A percentile compares a stretch with the other conserved stretches of the same genome.
Evolutionary conservation across 2,329 filamentous ascomycete genomes (phyloP).

Genomic region (Xylaria polymorpha): DNA sequence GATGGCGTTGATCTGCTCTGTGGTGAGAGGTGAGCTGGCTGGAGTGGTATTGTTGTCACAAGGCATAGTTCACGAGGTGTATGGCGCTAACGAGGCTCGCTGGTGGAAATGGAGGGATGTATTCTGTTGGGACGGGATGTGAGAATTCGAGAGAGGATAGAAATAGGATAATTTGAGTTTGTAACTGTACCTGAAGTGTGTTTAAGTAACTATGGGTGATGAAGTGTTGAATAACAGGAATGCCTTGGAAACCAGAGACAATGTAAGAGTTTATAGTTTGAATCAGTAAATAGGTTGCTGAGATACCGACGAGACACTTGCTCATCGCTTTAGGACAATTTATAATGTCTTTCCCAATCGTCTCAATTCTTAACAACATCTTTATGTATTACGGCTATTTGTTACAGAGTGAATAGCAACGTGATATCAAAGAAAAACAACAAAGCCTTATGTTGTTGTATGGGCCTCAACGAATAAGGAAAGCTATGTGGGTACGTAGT

Average conservation of each 20-base stretch:
- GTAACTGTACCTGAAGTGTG: background rate
- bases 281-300: background rate
- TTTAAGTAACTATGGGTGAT: background rate
- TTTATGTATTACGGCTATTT: background rate
- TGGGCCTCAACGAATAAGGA: background rate
- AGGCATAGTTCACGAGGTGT: slow-evolving; percentile 3
- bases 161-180: background rate
- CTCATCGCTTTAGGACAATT: background rate
- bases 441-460: slow-evolving; percentile 19
- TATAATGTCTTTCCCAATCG: background rate
- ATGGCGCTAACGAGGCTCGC: background rate
- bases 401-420: background rate
- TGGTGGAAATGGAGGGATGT: background rate
- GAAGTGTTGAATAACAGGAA: background rate
- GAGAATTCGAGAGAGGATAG: background rate
- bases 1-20: background rate
- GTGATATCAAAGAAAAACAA: slow-evolving; percentile 12
- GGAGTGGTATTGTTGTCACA: background rate
- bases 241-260: background rate
- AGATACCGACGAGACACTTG: background rate
- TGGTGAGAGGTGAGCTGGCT: background rate
- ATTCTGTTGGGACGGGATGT: too few species aligned
- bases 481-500: slow-evolving; percentile 3
- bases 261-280: background rate
- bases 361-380: background rate